Conservation (phyloP, 768 basidiomycete species). For the Pleurotus ostreatus region DNA sequence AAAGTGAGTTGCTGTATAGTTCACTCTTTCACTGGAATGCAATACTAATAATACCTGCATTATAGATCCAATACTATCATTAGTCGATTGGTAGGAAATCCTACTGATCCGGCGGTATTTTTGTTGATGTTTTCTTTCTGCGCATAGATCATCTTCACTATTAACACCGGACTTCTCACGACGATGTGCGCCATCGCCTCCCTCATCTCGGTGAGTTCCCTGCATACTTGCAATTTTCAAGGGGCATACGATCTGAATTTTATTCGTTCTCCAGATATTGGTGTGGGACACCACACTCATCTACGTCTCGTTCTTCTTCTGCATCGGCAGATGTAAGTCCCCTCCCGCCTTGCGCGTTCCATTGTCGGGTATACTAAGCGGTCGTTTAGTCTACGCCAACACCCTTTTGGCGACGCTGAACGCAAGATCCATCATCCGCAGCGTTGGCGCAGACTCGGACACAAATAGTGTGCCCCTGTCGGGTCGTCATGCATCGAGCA, state of each 20-base stretch:
- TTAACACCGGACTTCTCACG: conserved; percentile 40
- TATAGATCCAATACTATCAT: conserved; percentile 45
- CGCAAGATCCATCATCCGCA: conserved; percentile 41
- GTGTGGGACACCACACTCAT: conserved; percentile 45
- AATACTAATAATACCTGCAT: background rate
- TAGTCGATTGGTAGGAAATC: conserved; percentile 31
- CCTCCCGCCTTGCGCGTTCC: background rate
- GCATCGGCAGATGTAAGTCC: conserved; percentile 51
- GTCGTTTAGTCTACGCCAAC: conserved; percentile 49
- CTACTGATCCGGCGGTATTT: conserved; percentile 17
- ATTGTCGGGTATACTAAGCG: background rate
- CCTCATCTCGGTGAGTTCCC: conserved; percentile 40
- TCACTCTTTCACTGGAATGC: background rate
- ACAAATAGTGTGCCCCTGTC: conserved; percentile 37
- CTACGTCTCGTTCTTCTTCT: conserved; percentile 59
- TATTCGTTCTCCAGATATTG: conserved; percentile 32
- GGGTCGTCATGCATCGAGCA: conserved; percentile 21
- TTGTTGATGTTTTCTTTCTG: background rate
- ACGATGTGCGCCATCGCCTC: conserved; percentile 55
- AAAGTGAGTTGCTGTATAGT: conserved; percentile 21
- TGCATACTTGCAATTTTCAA: background rate
- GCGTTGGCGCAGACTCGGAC: conserved; percentile 39
- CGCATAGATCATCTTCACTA: conserved; percentile 35
- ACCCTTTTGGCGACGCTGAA: conserved; percentile 60
- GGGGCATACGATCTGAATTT: background rate